Base-by-base conservation (phyloP, 768 basidiomycete species). In the Pulveroboletus frians region DNA sequence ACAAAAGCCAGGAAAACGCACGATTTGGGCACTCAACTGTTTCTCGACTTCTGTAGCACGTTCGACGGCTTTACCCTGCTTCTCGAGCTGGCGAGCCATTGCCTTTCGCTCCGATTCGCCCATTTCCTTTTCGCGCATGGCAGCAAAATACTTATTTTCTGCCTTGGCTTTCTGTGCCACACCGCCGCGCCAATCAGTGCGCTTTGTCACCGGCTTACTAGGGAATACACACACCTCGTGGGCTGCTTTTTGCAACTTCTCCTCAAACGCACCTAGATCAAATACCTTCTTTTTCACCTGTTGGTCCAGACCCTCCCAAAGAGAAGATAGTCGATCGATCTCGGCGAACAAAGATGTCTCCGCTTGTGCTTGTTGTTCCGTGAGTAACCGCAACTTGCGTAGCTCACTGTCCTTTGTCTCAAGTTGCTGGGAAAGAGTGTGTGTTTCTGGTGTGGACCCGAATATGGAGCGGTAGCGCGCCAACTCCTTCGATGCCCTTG, bases 81-180 rank as follows among this genome's bases (percentile, higher is more conserved):
- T 80, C 56, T 84, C 81, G 14, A 77, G 64, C 27, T 71, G 75
- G 42, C 83, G 76, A 15, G 71, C 61, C 30, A 83, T 67, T 29
- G 73, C 79, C 67, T 90, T 90, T 39, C 83, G 77, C 63, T 92
- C 89, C 2, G 72, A 73, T 29, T 92, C 89, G 3, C 84, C 69
- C 15, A 88, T 83, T 51, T 96, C 92, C 68, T 88, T 92, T 49
- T 86, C 84, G 27, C 92, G 83, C 84, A 95, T 89, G 3, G 85
- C 84, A 15, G 88, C 79, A 62, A 84, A 98, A 63, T 82, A 98
- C 66, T 94, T 97, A 73, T 93, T 95, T 51, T 97, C 94, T 14
- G 88, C 83, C 70, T 95, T 97, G 9, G 92, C 89, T 85, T 90
- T 91, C 92, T 97, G 68, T 31, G 14, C 20, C 35, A 45, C 31